Evolutionary conservation across 257 asterid genomes (phyloP), one percentile per base, ranked within the genome.

Genomic region (Agastache rugosa): DNA sequence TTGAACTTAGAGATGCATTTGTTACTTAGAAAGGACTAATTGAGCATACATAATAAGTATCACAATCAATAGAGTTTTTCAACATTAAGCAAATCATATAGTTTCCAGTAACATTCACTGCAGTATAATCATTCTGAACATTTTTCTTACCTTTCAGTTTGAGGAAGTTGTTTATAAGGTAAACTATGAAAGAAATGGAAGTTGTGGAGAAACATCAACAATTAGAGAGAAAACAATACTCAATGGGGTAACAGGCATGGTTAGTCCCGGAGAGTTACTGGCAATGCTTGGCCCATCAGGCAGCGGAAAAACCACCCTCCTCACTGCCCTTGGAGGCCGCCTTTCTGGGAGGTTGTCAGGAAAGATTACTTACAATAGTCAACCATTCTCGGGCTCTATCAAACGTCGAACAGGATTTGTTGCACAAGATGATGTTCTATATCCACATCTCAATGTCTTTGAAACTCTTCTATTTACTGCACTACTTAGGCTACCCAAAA

Each of bases 221-320:
- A 71, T 69, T 2, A 87, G 78, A 68, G 95, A 88, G 78, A 95
- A 89, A 84, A 88, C 91, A 8, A 95, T 95, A 67, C 91, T 95
- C 16, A 92, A 92, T 25, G 97, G 98, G 16, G 80, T 92, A 53
- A 86, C 97, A 14, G 97, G 99, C 9, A 82, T 79, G 82, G 98
- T 92, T 2, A 82, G 80, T 37, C 99, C 97, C 0, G 98, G 99
- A 20, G 99, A 95, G 84, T 81, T 95, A 59, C 83, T 92, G 31
- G 97, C 98, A 17, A 92, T 95, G 99, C 85, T 95, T 1, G 99
- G 99, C 3, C 99, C 99, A 53, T 92, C 98, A 8, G 98, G 97
- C 39, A 90, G 98, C 60, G 99, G 99, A 3, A 95, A 95, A 75
- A 95, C 98, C 10, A 95, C 97, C 75, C 98, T 95, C 65, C 83